Evolutionary conservation across 2,329 filamentous ascomycete species (phyloP).

Genomic region (Colletotrichum sp.): DNA sequence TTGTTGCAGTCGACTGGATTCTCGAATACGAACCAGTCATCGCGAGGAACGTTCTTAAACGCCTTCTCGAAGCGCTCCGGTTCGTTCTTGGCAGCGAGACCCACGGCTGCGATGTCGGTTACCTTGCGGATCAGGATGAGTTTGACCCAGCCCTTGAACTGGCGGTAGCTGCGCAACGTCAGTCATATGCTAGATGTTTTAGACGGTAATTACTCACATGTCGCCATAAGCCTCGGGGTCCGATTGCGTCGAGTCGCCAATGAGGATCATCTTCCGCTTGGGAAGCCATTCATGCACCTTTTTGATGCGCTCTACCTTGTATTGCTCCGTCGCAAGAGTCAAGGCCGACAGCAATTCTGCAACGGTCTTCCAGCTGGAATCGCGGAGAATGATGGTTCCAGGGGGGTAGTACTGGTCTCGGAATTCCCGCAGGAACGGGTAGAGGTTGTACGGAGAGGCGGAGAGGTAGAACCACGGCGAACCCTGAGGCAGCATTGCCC

Average conservation of each 20-base stretch:
- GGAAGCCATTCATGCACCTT: constrained; percentile 84
- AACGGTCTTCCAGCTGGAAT: constrained; percentile 85
- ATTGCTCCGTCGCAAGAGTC: constrained; percentile 80
- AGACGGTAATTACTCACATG: constrained; percentile 54
- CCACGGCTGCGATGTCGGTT: constrained; percentile 70
- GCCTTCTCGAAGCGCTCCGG: constrained; percentile 80
- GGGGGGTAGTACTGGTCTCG: constrained; percentile 72
- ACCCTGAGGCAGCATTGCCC: constrained; percentile 53
- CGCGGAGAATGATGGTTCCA: constrained; percentile 83
- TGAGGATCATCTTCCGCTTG: constrained; percentile 76
- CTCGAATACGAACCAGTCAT: constrained; percentile 83
- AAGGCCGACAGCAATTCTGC: constrained; percentile 79
- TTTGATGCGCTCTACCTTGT: constrained; percentile 82
- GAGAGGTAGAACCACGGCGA: constrained; percentile 93
- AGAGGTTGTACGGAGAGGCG: constrained; percentile 92
- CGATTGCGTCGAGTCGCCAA: constrained; percentile 90
- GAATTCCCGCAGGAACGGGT: constrained; percentile 83
- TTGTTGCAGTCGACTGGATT: constrained; percentile 69
- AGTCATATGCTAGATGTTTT: neutral
- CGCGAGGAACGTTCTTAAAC: constrained; percentile 74
- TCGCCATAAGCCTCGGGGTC: constrained; percentile 92
- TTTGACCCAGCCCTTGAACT: constrained; percentile 76
- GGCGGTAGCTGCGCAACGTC: constrained; percentile 52
- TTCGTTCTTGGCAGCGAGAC: constrained; percentile 77
- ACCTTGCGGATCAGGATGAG: constrained; percentile 88